Conservation (phyloP, 148 eudicot genomes). For the Amaranthus palmeri region DNA sequence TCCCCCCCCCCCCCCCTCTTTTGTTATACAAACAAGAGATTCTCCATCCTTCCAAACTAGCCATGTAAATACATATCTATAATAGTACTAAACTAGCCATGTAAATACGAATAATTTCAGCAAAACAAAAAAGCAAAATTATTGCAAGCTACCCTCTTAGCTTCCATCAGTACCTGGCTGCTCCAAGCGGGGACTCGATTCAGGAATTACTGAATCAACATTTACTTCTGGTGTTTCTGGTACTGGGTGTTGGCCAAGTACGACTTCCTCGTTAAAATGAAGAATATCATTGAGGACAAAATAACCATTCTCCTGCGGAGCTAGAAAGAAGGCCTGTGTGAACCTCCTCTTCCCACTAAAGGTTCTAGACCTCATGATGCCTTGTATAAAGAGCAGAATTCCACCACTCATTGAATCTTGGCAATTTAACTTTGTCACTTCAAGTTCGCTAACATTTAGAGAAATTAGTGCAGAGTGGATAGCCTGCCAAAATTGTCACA, state of each 20-base stretch:
- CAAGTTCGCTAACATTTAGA: slow-evolving; percentile 55
- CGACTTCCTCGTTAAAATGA: slow-evolving; percentile 51
- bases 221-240: slow-evolving; percentile 43
- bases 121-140: neutral
- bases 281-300: slow-evolving; percentile 82
- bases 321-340: slow-evolving; percentile 75
- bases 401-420: slow-evolving; percentile 77
- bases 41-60: neutral
- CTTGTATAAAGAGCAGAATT: slow-evolving; percentile 70
- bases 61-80: no score
- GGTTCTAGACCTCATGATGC: slow-evolving; percentile 45
- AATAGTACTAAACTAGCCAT: neutral
- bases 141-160: neutral
- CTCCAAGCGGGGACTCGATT: slow-evolving; percentile 47
- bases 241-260: slow-evolving; percentile 37
- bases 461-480: slow-evolving; percentile 59
- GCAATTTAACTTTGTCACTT: slow-evolving; percentile 65
- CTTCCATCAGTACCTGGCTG: slow-evolving; percentile 46
- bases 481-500: slow-evolving; percentile 45
- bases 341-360: slow-evolving; percentile 66
- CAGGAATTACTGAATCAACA: slow-evolving; percentile 52
- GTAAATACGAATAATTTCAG: neutral
- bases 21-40: neutral
- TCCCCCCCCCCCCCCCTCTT: no score
- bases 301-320: slow-evolving; percentile 81